Evolutionary conservation across 805 yeast species (phyloP), one percentile per base, ranked within the genome.

Genomic region (Kregervanrija delftensis): DNA sequence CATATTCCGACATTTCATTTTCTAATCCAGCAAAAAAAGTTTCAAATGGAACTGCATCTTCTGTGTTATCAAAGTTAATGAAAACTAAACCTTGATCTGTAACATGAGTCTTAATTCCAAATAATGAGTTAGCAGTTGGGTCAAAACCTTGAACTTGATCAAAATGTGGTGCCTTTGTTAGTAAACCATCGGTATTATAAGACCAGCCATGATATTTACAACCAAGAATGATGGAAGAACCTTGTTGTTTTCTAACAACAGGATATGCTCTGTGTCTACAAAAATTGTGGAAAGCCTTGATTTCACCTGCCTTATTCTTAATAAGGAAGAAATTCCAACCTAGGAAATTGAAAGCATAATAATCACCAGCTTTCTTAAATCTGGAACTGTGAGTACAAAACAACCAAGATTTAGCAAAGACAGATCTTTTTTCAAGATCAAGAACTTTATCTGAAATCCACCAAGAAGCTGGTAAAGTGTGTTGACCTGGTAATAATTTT

Each of bases 121-220:
- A 77, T 45, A 78, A 65, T 0, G 79, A 72, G 61, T 78, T 78
- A 47, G 73, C 76, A 43, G 68, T 71, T 59, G 77, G 77, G 40
- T 64, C 72, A 55, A 78, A 78, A 12, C 82, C 83, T 55, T 75
- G 74, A 39, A 78, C 79, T 41, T 72, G 64, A 43, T 78, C 79
- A 54, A 78, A 78, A 50, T 76, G 80, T 16, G 84, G 84, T 8
- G 83, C 83, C 54, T 78, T 78, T 42, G 74, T 76, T 52, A 78
- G 65, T 39, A 65, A 59, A 4, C 84, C 84, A 50, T 77, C 79
- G n/a, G 79, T 66, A 56, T 76, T 76, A 63, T 78, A 78, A 22
- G 80, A 72, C 84, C 83, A 78, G 17, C 83, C 83, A 52, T 78
- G 83, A 58, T 78, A 78, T 52, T 75, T 72, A 60, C 84, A 78